These are phyloP conservation scores for Pyrenophora teres DNA, from an alignment of 2,329 filamentous ascomycete genomes.

Conservation along the genomic window DNA sequence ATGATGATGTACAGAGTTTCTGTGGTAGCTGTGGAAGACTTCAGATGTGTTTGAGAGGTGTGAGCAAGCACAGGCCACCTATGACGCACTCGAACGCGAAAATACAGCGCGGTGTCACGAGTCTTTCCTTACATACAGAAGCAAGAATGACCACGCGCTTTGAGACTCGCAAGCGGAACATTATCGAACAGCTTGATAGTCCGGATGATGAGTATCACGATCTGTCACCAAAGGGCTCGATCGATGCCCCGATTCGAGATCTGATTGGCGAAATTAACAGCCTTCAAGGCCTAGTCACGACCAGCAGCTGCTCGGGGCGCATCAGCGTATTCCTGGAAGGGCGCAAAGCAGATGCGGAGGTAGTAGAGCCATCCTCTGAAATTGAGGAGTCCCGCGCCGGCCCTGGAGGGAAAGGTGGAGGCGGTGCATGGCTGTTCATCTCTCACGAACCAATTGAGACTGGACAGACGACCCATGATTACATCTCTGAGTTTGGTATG, in stretches of 20 bases:
- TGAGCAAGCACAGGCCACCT: constrained; percentile 19
- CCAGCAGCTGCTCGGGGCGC: constrained; percentile 88
- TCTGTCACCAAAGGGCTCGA: constrained; percentile 83
- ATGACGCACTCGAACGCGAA: constrained; percentile 32
- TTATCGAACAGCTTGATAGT: constrained; percentile 70
- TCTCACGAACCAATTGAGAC: constrained; percentile 73
- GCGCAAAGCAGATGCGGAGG: constrained; percentile 51
- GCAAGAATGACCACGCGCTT: constrained; percentile 43
- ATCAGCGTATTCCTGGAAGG: constrained; percentile 90
- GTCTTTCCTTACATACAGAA: constrained; percentile 7
- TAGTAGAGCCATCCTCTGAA: constrained; percentile 11
- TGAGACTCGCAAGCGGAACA: constrained; percentile 67
- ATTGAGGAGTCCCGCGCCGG: constrained; percentile 55
- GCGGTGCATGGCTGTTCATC: constrained; percentile 79
- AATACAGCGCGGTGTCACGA: constrained; percentile 30
- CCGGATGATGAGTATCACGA: constrained; percentile 77
- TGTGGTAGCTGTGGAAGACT: constrained; percentile 6
- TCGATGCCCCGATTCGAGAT: constrained; percentile 77
- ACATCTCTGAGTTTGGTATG: constrained; percentile 49
- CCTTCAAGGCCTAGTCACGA: constrained; percentile 78
- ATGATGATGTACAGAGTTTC: not conserved
- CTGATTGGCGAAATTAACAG: constrained; percentile 80
- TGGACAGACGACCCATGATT: constrained; percentile 12
- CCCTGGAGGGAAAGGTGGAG: constrained; percentile 83
- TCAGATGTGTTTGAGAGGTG: constrained; percentile 14